A percentile compares a stretch with the other conserved stretches of the same genome.
phyloP scores from a whole-genome alignment of 257 asterid species.

The Lantana camara region DNA sequence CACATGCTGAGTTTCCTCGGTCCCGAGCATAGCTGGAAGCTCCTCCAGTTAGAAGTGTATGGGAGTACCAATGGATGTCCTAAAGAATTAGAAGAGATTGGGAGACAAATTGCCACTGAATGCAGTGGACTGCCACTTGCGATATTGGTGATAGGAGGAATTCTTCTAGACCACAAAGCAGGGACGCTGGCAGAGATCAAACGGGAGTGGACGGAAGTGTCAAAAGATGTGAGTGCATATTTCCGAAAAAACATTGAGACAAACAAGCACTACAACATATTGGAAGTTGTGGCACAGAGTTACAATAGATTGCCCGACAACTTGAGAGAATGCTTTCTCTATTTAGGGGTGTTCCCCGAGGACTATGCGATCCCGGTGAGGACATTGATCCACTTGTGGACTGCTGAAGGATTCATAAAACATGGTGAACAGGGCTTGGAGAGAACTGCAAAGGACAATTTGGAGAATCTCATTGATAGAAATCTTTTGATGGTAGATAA shows the following conservation, averaged over 20 bases:
- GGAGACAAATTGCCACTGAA: constrained; percentile 31
- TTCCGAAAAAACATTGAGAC: neutral
- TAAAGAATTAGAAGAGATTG: constrained; percentile 13
- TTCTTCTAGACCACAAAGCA: constrained; percentile 16
- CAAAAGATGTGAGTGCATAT: neutral
- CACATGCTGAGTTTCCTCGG: constrained; percentile 33
- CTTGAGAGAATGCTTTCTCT: constrained; percentile 54
- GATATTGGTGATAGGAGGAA: constrained; percentile 38
- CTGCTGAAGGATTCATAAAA: constrained; percentile 56
- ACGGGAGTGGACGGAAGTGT: constrained; percentile 28
- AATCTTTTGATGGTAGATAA: constrained; percentile 44
- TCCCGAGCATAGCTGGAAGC: constrained; percentile 34
- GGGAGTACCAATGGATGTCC: constrained; percentile 27
- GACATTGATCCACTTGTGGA: constrained; percentile 49
- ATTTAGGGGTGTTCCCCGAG: constrained; percentile 49
- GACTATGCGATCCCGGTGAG: constrained; percentile 42
- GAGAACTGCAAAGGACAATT: constrained; percentile 42
- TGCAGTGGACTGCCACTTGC: constrained; percentile 55
- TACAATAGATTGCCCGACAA: constrained; percentile 45
- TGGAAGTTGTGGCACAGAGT: constrained; percentile 34
- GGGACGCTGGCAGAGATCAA: neutral
- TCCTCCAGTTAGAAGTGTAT: constrained; percentile 43
- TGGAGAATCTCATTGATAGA: constrained; percentile 43
- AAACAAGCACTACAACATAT: constrained; percentile 5
- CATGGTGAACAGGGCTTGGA: constrained; percentile 33